Percentiles rank a stretch among this genome's conserved stretches.
Conservation (phyloP, 805 yeast genomes). For the Naumovozyma baii region DNA sequence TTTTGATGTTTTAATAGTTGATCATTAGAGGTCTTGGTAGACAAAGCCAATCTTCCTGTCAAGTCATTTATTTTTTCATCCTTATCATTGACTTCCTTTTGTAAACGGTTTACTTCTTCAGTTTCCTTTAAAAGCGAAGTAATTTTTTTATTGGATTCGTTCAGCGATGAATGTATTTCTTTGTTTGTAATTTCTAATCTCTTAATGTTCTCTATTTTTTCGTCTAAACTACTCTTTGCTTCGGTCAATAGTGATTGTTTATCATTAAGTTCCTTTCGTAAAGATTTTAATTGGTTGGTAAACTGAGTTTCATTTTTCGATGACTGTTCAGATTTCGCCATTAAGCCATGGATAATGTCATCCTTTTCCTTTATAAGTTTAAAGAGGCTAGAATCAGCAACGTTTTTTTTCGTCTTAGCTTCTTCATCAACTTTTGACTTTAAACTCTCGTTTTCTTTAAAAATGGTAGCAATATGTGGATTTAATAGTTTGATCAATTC, state of each 20-base stretch:
- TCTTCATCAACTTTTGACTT: conserved; percentile 1
- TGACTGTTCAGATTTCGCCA: conserved; percentile 68
- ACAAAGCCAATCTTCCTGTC: conserved; percentile 10
- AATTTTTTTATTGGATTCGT: background rate
- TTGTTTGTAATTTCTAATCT: conserved; percentile 18
- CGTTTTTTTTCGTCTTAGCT: background rate
- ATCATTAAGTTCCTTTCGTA: conserved; percentile 22
- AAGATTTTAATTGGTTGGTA: conserved; percentile 53
- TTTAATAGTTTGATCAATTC: conserved; percentile 5
- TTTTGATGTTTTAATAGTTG: conserved; percentile 13
- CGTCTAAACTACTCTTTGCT: conserved; percentile 20
- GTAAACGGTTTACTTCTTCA: background rate
- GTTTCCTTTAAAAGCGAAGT: background rate
- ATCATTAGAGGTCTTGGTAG: conserved; percentile 3
- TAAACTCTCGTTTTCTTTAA: conserved; percentile 2
- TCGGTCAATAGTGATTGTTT: conserved; percentile 8
- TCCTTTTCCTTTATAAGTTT: conserved; percentile 35
- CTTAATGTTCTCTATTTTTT: conserved; percentile 20
- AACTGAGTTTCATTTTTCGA: conserved; percentile 62
- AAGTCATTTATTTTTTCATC: conserved; percentile 12
- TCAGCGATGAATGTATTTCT: conserved; percentile 11
- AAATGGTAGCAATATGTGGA: conserved; percentile 5
- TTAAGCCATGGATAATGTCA: conserved; percentile 49
- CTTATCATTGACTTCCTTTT: conserved; percentile 10
- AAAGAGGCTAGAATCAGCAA: conserved; percentile 14